These are phyloP conservation scores for Carex littledalei DNA, from an alignment of 176 grass and related monocot genomes.

Conservation along the genomic window DNA sequence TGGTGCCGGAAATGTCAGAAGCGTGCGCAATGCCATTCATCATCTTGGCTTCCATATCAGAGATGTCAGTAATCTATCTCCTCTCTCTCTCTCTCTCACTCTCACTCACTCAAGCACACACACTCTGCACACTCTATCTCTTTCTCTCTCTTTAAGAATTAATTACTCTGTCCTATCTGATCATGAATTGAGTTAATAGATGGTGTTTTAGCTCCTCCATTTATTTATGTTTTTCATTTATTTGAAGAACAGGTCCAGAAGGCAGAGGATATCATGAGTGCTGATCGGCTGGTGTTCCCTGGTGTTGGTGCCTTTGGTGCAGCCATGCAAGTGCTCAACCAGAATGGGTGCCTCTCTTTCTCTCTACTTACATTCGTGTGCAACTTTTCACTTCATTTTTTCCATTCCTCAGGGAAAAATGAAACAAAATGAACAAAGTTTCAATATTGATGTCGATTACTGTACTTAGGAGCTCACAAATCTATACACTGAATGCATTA, in stretches of 20 bases:
- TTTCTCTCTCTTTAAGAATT: neutral
- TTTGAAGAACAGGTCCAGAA: conserved; percentile 38
- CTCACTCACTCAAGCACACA: too few species aligned
- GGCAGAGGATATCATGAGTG: conserved; percentile 78
- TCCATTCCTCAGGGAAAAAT: too few species aligned
- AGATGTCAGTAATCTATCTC: conserved; percentile 31
- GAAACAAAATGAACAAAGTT: too few species aligned
- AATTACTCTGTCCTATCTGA: neutral
- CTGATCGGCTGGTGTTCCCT: conserved; percentile 75
- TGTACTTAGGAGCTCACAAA: too few species aligned
- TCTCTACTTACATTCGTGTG: neutral
- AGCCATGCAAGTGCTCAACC: conserved; percentile 79
- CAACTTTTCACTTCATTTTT: neutral
- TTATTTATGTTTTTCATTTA: neutral
- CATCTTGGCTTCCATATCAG: conserved; percentile 72
- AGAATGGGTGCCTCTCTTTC: conserved; percentile 35
- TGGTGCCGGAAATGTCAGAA: conserved; percentile 84
- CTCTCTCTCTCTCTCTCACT: too few species aligned
- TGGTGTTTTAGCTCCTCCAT: neutral
- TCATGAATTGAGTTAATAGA: neutral
- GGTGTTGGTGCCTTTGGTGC: conserved; percentile 91
- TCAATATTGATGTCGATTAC: too few species aligned
- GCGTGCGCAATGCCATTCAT: conserved; percentile 83
- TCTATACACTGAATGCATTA: neutral
- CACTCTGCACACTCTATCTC: too few species aligned